Conservation (phyloP, 495 filamentous ascomycete genomes). For the Schizothecium vesticola region DNA sequence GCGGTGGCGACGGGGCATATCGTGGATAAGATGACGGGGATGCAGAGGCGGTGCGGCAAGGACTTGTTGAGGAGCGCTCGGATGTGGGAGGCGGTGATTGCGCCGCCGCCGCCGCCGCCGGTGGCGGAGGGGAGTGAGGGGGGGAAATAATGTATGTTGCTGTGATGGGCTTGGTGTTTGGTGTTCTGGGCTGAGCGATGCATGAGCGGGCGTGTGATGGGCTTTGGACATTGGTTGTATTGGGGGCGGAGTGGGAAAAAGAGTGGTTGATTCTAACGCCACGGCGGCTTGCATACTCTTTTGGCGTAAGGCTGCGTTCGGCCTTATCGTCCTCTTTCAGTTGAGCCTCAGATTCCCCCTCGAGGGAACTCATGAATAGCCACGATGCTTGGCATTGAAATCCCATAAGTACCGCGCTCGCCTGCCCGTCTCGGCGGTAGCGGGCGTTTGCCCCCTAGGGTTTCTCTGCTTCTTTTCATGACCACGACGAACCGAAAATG, state of each 20-base stretch:
- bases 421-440: no score
- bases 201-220: background rate
- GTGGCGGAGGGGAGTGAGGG: background rate
- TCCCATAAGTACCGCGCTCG: no score
- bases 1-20: constrained; percentile 25
- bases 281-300: no score
- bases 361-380: no score
- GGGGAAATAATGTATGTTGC: background rate
- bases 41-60: constrained; percentile 24
- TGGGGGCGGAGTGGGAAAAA: background rate
- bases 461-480: no score
- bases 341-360: no score
- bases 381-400: no score
- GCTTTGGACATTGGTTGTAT: background rate
- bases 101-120: background rate
- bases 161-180: background rate
- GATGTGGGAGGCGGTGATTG: constrained; percentile 22
- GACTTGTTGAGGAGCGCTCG: constrained; percentile 24
- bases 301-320: no score
- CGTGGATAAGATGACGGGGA: constrained; percentile 27
- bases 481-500: no score
- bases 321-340: no score
- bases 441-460: no score
- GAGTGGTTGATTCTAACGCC: background rate
- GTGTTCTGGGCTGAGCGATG: background rate